Base-by-base conservation (phyloP, 768 basidiomycete genomes). In the Cystobasidium onofrii region DNA sequence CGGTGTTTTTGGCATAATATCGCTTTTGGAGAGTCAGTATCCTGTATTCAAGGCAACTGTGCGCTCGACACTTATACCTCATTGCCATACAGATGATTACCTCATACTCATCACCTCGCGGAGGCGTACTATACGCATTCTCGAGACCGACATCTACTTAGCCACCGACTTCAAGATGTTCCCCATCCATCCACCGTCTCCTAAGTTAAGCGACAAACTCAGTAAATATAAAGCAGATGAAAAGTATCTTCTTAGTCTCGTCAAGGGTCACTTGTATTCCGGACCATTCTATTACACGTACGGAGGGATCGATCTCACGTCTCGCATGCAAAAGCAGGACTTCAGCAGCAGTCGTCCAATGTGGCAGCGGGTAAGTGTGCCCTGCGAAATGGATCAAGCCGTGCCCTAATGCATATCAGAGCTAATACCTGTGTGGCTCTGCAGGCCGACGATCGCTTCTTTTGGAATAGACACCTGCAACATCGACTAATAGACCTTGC, bases 371-470 rank as follows among this genome's bases (percentile, higher is more conserved):
- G 92, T 91, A 79, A 70, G 86, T 84, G n/a, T 39, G 66, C 20
- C 0, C 33, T 52, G n/a, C 7, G 6, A 34, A 2, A 20, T 31
- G n/a, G n/a, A n/a, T n/a, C n/a, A n/a, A n/a, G n/a, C n/a, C n/a
- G n/a, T n/a, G n/a, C n/a, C n/a, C n/a, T n/a, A n/a, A n/a, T 31
- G 25, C 25, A 12, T 33, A 25, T 50, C 2, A 54, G 36, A 43
- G 64, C 73, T 17, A 25, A 29, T n/a, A n/a, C n/a, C 66, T 69
- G 78, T 62, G n/a, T 7, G 61, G 74, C 18, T 18, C 17, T 76
- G 65, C 78, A 94, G 89, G 89, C 88, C 44, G 96, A 99, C 76
- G 92, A 96, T 79, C 86, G 94, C 75, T 99, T 99, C 83, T 98
- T 98, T 82, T 99, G 95, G 95, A 99, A 99, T 82, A 90, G 87